Base-by-base conservation (phyloP, 2,329 filamentous ascomycete genomes). In the Ustulina deusta region DNA sequence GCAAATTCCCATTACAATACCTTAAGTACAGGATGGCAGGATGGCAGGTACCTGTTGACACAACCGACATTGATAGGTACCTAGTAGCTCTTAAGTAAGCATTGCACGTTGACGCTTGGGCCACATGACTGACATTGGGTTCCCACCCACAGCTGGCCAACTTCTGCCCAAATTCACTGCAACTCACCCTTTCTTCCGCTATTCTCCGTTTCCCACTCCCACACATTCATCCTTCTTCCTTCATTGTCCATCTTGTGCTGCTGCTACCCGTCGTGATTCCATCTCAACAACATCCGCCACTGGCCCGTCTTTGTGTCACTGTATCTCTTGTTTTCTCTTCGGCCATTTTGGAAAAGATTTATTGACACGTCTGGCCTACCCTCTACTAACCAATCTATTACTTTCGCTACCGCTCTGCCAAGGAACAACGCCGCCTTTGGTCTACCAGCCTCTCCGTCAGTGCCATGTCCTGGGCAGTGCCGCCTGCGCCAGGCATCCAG, bases 401-500 rank as follows among this genome's bases (percentile, higher is more conserved):
- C 27, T 11, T 44, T 25, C 22, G 46, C 63, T 25, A 42, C 27
- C 52, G 36, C 49, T 60, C 34, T 56, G 25, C 54, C 49, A 57
- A 56, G 56, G 42, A 27, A 61, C 11, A n/a, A 57, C 52, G 29
- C 40, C 34, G 32, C 36, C n/a, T 13, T 36, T 22, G 51, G 42
- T 52, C 42, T 42, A 42, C 57, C 25, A 69, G 29, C 51, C 42
- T 40, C 54, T 48, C 57, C 52, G 42, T 46, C 55, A 29, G 49
- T 61, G 69, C 56, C 49, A 77, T 77, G 76, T 76, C 75, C 66
- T 77, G 75, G 75, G 72, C 75, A 72, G 71, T 70, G 66, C 68
- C 74, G 48, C 63, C 74, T 42, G 69, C 75, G 67, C 73, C 77
- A 57, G 71, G 76, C 72, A 65, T 76, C 58, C 75, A 76, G 70